These are phyloP conservation scores for Neopestalotiopsis sp. DNA, from an alignment of 2,329 filamentous ascomycete genomes.

Conservation along the genomic window DNA sequence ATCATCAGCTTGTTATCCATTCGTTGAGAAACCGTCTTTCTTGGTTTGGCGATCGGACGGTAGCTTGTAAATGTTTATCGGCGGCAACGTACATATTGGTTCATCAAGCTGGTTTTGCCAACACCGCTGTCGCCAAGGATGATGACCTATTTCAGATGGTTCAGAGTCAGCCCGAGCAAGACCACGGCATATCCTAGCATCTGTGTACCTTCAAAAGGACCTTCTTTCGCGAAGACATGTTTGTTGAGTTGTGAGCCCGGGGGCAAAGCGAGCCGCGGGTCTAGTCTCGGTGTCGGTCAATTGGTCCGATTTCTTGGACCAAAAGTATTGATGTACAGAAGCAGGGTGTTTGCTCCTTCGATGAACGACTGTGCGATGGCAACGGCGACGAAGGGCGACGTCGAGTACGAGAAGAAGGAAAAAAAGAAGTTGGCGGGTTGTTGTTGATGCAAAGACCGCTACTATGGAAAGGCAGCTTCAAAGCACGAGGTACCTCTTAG, in stretches of 20 bases:
- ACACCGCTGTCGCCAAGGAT: conserved; percentile 99
- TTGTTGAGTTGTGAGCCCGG: conserved; percentile 32
- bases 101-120: conserved; percentile 99
- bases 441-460: conserved; percentile 12
- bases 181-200: background rate
- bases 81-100: conserved; percentile 91
- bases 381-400: background rate
- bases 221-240: conserved; percentile 86
- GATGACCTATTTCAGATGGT: conserved; percentile 74
- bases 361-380: background rate
- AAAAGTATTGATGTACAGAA: background rate
- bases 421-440: background rate
- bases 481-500: conserved; percentile 12
- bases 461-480: background rate
- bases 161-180: conserved; percentile 24
- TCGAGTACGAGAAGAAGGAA: background rate
- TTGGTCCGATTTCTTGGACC: background rate
- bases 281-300: background rate
- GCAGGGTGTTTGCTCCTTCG: background rate
- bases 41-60: background rate
- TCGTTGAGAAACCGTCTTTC: background rate
- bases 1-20: conserved; percentile 3
- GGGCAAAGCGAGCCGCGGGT: conserved; percentile 14
- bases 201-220: conserved; percentile 79
- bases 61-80: background rate